Evolutionary conservation across 73 alveolate genomes (phyloP).

Genomic region (Paramecium tetraurelia): DNA sequence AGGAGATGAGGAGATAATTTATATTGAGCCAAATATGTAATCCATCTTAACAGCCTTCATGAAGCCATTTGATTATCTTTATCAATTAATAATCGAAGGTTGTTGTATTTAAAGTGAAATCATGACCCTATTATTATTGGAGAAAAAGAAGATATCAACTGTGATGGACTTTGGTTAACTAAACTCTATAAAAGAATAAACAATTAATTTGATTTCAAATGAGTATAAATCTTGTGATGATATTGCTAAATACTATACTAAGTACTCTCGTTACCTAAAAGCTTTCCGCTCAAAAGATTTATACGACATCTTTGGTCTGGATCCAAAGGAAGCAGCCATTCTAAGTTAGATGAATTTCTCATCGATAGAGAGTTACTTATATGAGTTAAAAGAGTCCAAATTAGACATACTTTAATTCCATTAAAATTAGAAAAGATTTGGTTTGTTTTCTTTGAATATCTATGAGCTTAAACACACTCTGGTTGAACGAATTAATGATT

Average conservation of each 20-base stretch:
- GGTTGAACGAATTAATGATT: not conserved
- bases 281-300: not conserved
- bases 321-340: not conserved
- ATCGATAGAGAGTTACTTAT: not conserved
- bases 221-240: not conserved
- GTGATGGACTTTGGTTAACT: not conserved
- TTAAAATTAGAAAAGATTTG: not conserved
- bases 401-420: not conserved
- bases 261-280: not conserved
- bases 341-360: not conserved
- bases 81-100: not conserved
- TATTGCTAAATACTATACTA: not conserved
- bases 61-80: not conserved
- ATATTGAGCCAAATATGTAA: not conserved
- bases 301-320: not conserved
- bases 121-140: not conserved
- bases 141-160: not conserved
- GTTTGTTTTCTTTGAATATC: not conserved
- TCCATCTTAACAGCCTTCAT: not conserved
- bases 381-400: not conserved
- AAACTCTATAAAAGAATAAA: not conserved
- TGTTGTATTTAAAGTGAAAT: not conserved
- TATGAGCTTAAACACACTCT: not conserved
- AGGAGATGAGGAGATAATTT: not conserved
- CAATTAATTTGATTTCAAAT: not conserved